phyloP scores from a whole-genome alignment of 2,329 filamentous ascomycete genomes.

The Xylariaceae sp. region DNA sequence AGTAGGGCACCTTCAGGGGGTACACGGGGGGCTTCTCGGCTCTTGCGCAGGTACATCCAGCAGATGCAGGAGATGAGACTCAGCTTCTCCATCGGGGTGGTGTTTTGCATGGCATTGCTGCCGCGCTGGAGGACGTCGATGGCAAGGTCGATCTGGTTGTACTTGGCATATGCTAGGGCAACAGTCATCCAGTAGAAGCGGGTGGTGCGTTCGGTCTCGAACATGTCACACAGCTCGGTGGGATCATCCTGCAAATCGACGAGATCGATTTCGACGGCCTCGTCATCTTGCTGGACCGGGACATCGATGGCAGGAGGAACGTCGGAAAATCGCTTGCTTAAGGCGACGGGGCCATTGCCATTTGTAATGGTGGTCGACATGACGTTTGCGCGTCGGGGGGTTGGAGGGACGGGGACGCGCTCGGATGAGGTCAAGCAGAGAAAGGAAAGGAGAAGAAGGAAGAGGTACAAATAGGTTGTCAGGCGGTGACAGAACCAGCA shows the following conservation, averaged over 20 bases:
- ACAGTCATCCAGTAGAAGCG: slow-evolving; percentile 98
- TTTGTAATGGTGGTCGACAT: slow-evolving; percentile 37
- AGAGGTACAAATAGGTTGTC: too few relatives aligned
- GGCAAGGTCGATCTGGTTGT: slow-evolving; percentile 83
- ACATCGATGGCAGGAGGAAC: slow-evolving; percentile 64
- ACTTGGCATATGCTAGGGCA: slow-evolving; percentile 92
- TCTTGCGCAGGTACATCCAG: slow-evolving; percentile 90
- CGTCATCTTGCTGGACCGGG: slow-evolving; percentile 59
- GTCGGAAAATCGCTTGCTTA: slow-evolving; percentile 58
- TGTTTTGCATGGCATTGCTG: slow-evolving; percentile 64
- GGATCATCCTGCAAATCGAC: slow-evolving; percentile 89
- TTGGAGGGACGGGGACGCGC: not conserved
- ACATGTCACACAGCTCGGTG: slow-evolving; percentile 87
- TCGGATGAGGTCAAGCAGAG: not conserved
- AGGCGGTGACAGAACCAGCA: not conserved
- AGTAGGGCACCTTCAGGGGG: slow-evolving; percentile 58
- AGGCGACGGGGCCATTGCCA: slow-evolving; percentile 42
- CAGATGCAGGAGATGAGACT: slow-evolving; percentile 80
- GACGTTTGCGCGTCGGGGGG: slow-evolving; percentile 10
- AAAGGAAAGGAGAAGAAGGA: not conserved
- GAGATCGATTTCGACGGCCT: slow-evolving; percentile 86
- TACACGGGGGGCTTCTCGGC: slow-evolving; percentile 68
- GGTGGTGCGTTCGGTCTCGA: slow-evolving; percentile 89
- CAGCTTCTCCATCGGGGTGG: slow-evolving; percentile 75
- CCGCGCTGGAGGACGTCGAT: slow-evolving; percentile 72